Evolutionary conservation across 139 green algal genomes (phyloP), one percentile per base, ranked within the genome.

Genomic region (Eudorina sp.): DNA sequence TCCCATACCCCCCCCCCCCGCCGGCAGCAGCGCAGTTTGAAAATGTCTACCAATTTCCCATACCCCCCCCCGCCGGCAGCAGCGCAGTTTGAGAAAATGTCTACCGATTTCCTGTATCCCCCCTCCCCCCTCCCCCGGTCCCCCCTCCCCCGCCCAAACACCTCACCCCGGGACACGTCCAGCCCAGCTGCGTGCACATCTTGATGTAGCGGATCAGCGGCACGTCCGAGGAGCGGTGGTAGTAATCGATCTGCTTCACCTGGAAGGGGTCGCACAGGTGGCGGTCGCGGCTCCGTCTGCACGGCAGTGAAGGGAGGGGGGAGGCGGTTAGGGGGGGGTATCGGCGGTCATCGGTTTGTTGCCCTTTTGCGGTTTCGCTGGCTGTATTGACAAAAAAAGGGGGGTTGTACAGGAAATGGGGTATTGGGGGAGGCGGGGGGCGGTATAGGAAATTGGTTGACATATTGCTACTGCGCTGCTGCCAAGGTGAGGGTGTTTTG

Each of bases 221-320:
- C 45, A 88, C 51, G 82, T 94, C 53, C 60, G 68, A 73, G 27
- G 84, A 88, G 43, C 79, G 69, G 80, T 76, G 60, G 88, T 97
- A 97, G 89, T 91, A 96, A 83, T 94, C 90, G 79, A 97, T 95
- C 84, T 91, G 90, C 89, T 96, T 96, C 53, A 95, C 77, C 31
- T 89, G 80, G 8, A 91, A 88, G 31, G 93, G 89, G 91, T 98
- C 95, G 53, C 95, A 98, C 51, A 97, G 66, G 68, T 68, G 27
- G 66, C 82, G 82, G 31, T 88, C 82, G 84, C 58, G 93, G 83
- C 45, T 90, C 79, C 81, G 92, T 92, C 36, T 83, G 86, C 16
- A 92, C 93, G 70, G 94, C 92, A 96, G 18, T 92, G 92, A 62
- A 94, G 55, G 55, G 55, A 94, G 55, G 92, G 91, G 60, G 95